Conservation (phyloP, 2,329 filamentous ascomycete species). For the Hypocrella siamensis region DNA sequence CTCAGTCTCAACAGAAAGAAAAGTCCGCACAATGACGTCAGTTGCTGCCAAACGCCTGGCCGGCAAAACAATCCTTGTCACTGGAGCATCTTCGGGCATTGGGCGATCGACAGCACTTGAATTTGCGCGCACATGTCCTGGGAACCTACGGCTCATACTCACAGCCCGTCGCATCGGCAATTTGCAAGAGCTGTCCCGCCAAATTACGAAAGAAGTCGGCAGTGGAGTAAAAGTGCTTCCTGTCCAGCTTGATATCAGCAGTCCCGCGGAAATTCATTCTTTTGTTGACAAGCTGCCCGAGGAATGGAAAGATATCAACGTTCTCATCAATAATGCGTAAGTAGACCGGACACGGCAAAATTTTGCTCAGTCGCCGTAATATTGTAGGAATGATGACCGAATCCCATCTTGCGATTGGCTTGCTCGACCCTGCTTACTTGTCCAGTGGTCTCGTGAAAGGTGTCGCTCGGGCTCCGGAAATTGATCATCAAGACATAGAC, state of each 20-base stretch:
- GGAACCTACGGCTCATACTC: constrained; percentile 67
- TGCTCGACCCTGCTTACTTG: background rate
- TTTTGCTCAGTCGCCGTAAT: background rate
- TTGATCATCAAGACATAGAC: constrained; percentile 66
- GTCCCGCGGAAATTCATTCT: constrained; percentile 52
- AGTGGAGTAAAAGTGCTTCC: constrained; percentile 68
- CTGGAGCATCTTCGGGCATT: constrained; percentile 87
- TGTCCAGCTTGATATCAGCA: constrained; percentile 76
- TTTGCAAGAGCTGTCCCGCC: constrained; percentile 57
- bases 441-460: constrained; percentile 74
- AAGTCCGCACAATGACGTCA: constrained; percentile 16
- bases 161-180: constrained; percentile 76
- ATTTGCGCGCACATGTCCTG: constrained; percentile 74
- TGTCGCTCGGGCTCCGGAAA: constrained; percentile 71
- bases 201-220: constrained; percentile 65
- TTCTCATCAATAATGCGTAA: constrained; percentile 93
- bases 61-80: constrained; percentile 86
- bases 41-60: constrained; percentile 69
- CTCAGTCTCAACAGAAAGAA: too few relatives aligned
- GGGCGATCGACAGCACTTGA: constrained; percentile 73
- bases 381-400: background rate
- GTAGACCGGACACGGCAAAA: constrained; percentile 14
- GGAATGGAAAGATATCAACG: constrained; percentile 71
- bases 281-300: constrained; percentile 63
- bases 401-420: background rate